phyloP scores from a whole-genome alignment of 2,329 filamentous ascomycete species.

The Sordariomycetes sp. region DNA sequence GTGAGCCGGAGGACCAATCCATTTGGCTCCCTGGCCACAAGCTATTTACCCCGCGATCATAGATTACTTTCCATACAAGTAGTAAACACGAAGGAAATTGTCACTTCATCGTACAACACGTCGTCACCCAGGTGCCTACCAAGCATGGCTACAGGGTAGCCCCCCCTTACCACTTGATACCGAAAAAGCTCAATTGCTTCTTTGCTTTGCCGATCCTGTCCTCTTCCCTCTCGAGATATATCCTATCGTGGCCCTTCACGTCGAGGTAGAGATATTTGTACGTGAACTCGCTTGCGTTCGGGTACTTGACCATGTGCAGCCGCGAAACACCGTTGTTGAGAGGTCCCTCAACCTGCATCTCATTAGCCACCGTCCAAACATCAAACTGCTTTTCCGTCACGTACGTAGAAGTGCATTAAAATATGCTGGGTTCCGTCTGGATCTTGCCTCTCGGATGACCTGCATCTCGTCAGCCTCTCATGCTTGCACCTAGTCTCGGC shows the following conservation, averaged over 20 bases:
- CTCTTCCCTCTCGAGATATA: conserved; percentile 57
- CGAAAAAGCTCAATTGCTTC: conserved; percentile 48
- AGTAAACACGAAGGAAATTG: too few species aligned
- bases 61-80: too few species aligned
- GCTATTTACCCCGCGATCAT: too few species aligned
- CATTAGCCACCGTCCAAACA: conserved; percentile 9
- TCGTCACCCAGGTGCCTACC: too few species aligned
- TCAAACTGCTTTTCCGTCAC: background rate
- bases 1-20: too few species aligned
- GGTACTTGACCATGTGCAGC: conserved; percentile 66
- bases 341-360: conserved; percentile 62
- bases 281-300: conserved; percentile 57
- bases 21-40: too few species aligned
- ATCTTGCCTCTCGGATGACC: conserved; percentile 61
- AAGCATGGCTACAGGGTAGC: background rate
- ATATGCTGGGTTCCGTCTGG: conserved; percentile 70
- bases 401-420: conserved; percentile 74
- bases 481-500: background rate
- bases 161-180: conserved; percentile 42
- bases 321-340: conserved; percentile 63
- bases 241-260: conserved; percentile 58
- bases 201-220: conserved; percentile 23
- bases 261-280: conserved; percentile 78
- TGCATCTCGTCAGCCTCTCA: conserved; percentile 23
- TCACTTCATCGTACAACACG: too few species aligned